Conservation (phyloP, 2,329 filamentous ascomycete genomes). For the Lachnellula cervina region DNA sequence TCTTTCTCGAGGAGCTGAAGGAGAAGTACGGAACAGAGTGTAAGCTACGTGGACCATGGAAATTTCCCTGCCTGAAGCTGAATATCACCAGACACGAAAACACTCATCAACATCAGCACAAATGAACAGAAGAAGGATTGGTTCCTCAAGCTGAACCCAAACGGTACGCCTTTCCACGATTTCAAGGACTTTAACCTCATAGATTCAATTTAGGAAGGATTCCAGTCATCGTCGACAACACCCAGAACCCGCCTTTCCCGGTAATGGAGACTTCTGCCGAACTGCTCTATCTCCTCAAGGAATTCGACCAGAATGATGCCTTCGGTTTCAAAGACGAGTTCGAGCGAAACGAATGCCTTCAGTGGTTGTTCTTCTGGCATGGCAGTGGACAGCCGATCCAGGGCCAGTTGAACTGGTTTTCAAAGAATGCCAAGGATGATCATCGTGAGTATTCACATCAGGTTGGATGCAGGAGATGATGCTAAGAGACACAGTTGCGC, state of each 20-base stretch:
- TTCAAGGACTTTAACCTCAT: constrained; percentile 10
- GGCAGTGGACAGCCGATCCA: constrained; percentile 23
- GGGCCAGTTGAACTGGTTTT: constrained; percentile 9
- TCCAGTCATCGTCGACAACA: constrained; percentile 47
- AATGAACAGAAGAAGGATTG: constrained; percentile 54
- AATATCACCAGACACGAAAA: constrained; percentile 29
- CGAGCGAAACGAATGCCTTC: constrained; percentile 43
- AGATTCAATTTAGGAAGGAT: constrained; percentile 34
- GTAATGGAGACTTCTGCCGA: constrained; percentile 50
- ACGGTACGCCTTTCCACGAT: constrained; percentile 29
- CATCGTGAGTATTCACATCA: neutral
- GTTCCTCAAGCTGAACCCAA: constrained; percentile 45
- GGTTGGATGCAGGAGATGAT: neutral
- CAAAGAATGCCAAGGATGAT: constrained; percentile 3
- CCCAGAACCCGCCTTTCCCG: constrained; percentile 42
- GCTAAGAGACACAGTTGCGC: constrained; percentile 34
- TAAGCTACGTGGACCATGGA: constrained; percentile 22
- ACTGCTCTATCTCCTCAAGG: constrained; percentile 47
- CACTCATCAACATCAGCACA: constrained; percentile 26
- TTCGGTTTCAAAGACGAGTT: constrained; percentile 49
- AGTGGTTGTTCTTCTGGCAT: constrained; percentile 55
- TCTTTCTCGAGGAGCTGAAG: constrained; percentile 51
- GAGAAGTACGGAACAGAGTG: constrained; percentile 45
- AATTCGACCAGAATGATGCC: constrained; percentile 42
- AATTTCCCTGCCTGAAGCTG: constrained; percentile 31